Evolutionary conservation across 306 rosid genomes (phyloP).

Genomic region (Gastrolobium villosum): DNA sequence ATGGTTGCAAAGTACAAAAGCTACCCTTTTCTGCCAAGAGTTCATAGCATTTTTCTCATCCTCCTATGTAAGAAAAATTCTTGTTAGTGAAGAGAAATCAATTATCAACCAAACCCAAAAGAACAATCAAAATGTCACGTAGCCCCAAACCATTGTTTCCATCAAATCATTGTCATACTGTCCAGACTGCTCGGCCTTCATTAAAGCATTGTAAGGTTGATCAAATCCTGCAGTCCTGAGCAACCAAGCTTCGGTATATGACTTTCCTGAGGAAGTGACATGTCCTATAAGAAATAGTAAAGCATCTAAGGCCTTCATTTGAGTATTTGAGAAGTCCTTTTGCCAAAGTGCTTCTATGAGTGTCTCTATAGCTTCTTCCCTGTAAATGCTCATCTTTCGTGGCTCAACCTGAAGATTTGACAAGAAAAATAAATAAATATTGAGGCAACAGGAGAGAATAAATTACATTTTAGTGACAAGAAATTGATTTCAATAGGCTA

Average conservation of each 20-base stretch:
- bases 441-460: not conserved
- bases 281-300: constrained; percentile 79
- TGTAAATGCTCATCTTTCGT: constrained; percentile 90
- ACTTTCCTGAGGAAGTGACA: constrained; percentile 74
- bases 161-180: constrained; percentile 56
- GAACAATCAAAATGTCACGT: constrained; percentile 35
- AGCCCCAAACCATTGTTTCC: constrained; percentile 71
- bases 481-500: constrained; percentile 44
- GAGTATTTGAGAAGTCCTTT: constrained; percentile 74
- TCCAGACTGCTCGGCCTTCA: constrained; percentile 69
- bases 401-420: constrained; percentile 78
- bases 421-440: constrained; percentile 33
- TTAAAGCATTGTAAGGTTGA: constrained; percentile 75
- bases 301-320: constrained; percentile 75
- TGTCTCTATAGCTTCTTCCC: constrained; percentile 91
- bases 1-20: constrained; percentile 83
- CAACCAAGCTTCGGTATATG: constrained; percentile 82
- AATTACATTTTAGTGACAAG: constrained; percentile 14
- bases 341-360: constrained; percentile 79
- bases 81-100: constrained; percentile 41
- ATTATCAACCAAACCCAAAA: constrained; percentile 37
- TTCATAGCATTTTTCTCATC: constrained; percentile 78
- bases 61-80: constrained; percentile 60
- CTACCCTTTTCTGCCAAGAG: constrained; percentile 85
- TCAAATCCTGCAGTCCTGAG: constrained; percentile 90